Percentiles rank a stretch among this genome's conserved stretches.
Evolutionary conservation across 2,329 filamentous ascomycete genomes (phyloP).

Genomic region (Apiospora kogelbergensis): DNA sequence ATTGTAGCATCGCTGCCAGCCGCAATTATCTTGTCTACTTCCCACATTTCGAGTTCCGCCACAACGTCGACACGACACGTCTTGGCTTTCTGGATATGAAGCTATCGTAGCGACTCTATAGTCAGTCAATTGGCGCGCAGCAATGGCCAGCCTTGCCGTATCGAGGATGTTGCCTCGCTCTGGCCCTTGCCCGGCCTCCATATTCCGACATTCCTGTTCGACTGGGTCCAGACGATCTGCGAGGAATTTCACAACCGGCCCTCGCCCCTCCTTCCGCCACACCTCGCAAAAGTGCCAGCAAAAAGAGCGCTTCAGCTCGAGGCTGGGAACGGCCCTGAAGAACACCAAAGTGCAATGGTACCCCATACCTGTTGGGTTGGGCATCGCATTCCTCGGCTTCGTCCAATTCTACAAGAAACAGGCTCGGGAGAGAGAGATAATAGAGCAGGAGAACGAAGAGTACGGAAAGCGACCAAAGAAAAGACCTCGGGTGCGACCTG

Average conservation of each 20-base stretch:
- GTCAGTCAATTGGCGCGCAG: neutral
- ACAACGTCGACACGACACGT: neutral
- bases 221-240: slow-evolving; percentile 19
- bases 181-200: slow-evolving; percentile 12
- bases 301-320: slow-evolving; percentile 47
- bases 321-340: slow-evolving; percentile 48
- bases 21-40: neutral
- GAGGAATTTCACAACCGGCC: slow-evolving; percentile 24
- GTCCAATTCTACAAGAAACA: slow-evolving; percentile 81
- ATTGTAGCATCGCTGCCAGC: neutral
- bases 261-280: slow-evolving; percentile 39
- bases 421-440: slow-evolving; percentile 52
- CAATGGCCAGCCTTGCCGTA: slow-evolving; percentile 25
- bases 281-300: slow-evolving; percentile 42
- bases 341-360: slow-evolving; percentile 76
- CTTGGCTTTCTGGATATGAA: neutral
- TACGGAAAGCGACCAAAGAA: slow-evolving; percentile 46
- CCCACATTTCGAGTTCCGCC: neutral
- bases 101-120: slow-evolving; percentile 9
- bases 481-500: slow-evolving; percentile 68
- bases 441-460: slow-evolving; percentile 43
- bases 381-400: slow-evolving; percentile 79
- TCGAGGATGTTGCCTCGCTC: slow-evolving; percentile 15
- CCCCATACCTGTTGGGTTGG: slow-evolving; percentile 83
- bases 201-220: slow-evolving; percentile 21